Evolutionary conservation across 2,329 filamentous ascomycete species (phyloP).

Genomic region (Fusarium xyrophilum): DNA sequence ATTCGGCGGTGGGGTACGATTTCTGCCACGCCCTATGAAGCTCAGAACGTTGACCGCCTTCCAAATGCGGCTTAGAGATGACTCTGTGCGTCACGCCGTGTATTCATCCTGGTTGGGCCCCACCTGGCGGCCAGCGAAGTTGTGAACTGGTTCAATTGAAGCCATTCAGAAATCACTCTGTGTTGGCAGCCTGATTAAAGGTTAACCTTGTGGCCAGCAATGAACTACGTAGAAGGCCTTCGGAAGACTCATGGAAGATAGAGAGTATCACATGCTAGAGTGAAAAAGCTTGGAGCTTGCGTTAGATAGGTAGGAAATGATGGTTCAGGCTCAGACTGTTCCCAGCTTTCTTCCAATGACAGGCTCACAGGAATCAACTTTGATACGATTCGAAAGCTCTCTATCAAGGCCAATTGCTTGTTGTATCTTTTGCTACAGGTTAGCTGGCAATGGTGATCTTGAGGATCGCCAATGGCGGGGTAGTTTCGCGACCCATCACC

Average conservation of each 20-base stretch:
- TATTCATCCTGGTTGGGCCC: background rate
- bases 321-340: background rate
- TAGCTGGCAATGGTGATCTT: background rate
- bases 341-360: background rate
- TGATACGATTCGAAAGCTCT: background rate
- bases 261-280: background rate
- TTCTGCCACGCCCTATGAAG: conserved; percentile 18
- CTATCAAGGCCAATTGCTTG: too few species aligned
- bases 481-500: background rate
- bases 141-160: background rate
- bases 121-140: background rate
- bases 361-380: background rate
- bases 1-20: conserved; percentile 26
- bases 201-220: background rate
- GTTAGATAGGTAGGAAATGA: too few species aligned
- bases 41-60: background rate
- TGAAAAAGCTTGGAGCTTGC: accelerated
- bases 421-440: background rate
- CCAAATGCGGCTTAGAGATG: background rate
- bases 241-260: too few species aligned
- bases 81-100: background rate
- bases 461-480: background rate
- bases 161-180: background rate
- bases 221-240: background rate
- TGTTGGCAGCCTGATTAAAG: background rate